A percentile compares a stretch with the other conserved stretches of the same genome.
These are phyloP conservation scores for Ambispora gerdemannii DNA, from an alignment of 192 early-diverging fungal species.

Conservation along the genomic window DNA sequence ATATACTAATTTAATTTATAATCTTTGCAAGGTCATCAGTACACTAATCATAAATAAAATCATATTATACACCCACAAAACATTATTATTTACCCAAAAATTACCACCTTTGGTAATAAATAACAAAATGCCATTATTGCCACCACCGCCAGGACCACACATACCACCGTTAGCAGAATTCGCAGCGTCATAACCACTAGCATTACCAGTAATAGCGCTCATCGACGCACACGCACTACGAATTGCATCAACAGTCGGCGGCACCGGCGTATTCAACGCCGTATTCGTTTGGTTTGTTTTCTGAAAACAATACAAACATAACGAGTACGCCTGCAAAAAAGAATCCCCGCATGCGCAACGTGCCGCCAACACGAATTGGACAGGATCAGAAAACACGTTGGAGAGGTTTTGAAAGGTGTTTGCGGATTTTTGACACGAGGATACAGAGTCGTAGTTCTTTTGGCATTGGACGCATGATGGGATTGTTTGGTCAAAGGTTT, in stretches of 20 bases:
- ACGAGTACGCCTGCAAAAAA: neutral
- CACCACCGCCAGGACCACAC: no score
- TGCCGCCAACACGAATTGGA: neutral
- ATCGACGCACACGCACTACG: neutral
- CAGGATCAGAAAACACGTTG: neutral
- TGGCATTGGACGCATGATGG: conserved; percentile 11
- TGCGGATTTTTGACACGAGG: neutral
- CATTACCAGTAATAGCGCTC: neutral
- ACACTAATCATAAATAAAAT: no score
- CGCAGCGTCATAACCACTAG: conserved; percentile 11
- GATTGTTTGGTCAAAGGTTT: neutral
- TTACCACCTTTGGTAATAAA: no score
- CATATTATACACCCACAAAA: no score
- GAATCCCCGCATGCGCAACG: neutral
- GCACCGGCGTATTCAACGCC: conserved; percentile 1
- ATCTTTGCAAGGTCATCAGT: no score
- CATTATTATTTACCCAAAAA: no score
- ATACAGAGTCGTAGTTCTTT: neutral
- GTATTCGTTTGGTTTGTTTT: neutral
- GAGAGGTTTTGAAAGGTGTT: neutral
- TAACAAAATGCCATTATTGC: no score
- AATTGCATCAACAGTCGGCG: conserved; percentile 14
- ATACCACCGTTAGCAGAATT: no score
- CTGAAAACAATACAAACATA: conserved; percentile 10
- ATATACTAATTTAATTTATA: no score